phyloP scores from a whole-genome alignment of 2,329 filamentous ascomycete species.

The Apiospora phragmitis region DNA sequence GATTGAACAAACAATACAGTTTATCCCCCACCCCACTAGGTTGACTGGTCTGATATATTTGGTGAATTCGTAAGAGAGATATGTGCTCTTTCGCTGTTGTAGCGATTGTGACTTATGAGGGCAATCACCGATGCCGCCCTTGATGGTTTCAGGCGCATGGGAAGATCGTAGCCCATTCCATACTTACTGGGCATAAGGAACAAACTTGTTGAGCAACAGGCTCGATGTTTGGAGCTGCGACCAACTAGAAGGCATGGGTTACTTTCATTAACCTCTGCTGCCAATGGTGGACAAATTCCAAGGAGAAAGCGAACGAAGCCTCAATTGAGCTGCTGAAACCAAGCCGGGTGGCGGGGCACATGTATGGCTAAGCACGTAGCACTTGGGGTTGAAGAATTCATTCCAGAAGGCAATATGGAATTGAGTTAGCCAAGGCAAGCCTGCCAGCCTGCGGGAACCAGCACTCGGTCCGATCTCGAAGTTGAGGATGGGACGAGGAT shows the following conservation, averaged over 20 bases:
- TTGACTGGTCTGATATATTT: neutral
- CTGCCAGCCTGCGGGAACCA: neutral
- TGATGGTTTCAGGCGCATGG: too few species aligned
- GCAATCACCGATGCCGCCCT: too few species aligned
- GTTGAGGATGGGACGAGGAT: neutral
- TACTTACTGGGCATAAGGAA: too few species aligned
- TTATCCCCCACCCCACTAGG: neutral
- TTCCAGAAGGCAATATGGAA: neutral
- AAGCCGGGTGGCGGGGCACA: neutral
- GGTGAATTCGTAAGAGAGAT: neutral
- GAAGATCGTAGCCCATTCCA: too few species aligned
- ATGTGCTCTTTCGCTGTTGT: too few species aligned
- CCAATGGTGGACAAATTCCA: neutral
- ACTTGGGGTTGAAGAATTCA: neutral
- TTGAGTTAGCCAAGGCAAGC: neutral
- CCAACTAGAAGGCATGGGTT: too few species aligned
- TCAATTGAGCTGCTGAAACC: neutral
- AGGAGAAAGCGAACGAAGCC: neutral
- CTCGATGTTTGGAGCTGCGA: too few species aligned
- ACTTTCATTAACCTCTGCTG: neutral
- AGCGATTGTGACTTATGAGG: too few species aligned
- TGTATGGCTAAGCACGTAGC: neutral
- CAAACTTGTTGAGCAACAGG: too few species aligned
- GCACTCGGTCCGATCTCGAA: neutral
- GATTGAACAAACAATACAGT: neutral